Conservation (phyloP, 371 early-diverging fungal species). For the Mortierella sp. region DNA sequence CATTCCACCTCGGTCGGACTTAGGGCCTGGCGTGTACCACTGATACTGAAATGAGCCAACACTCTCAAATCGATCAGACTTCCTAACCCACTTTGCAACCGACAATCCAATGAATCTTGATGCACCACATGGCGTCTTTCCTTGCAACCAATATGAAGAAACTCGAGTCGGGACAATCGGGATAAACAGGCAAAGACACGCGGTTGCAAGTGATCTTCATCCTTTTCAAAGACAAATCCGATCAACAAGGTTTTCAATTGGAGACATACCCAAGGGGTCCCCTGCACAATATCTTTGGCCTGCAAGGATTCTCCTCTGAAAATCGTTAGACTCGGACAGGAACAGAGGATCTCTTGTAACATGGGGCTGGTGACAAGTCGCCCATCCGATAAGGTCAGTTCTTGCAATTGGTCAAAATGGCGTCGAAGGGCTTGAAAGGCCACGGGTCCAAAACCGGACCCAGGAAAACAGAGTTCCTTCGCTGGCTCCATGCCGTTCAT, state of each 20-base stretch:
- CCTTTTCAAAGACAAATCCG: not conserved
- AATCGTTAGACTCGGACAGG: not conserved
- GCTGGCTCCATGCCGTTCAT: not conserved
- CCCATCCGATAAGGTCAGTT: not conserved
- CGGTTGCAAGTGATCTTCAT: not conserved
- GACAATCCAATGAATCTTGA: not conserved
- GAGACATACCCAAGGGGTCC: not conserved
- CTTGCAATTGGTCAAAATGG: not conserved
- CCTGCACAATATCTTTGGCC: conserved; percentile 1
- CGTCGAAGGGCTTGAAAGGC: not conserved
- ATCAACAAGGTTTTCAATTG: not conserved
- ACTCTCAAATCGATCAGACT: too few relatives aligned
- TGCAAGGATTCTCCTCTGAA: not conserved
- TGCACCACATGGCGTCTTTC: not conserved
- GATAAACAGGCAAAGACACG: not conserved
- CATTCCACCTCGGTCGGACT: too few relatives aligned
- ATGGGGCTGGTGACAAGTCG: not conserved
- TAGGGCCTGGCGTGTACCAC: too few relatives aligned
- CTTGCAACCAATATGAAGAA: not conserved
- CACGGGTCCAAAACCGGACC: not conserved
- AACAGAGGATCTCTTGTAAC: not conserved
- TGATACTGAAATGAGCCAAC: too few relatives aligned
- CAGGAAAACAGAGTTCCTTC: not conserved
- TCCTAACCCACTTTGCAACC: not conserved
- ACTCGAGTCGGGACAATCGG: not conserved